Evolutionary conservation across 2,329 filamentous ascomycete species (phyloP), one percentile per base, ranked within the genome.

Genomic region (Botrytis pseudocinerea): DNA sequence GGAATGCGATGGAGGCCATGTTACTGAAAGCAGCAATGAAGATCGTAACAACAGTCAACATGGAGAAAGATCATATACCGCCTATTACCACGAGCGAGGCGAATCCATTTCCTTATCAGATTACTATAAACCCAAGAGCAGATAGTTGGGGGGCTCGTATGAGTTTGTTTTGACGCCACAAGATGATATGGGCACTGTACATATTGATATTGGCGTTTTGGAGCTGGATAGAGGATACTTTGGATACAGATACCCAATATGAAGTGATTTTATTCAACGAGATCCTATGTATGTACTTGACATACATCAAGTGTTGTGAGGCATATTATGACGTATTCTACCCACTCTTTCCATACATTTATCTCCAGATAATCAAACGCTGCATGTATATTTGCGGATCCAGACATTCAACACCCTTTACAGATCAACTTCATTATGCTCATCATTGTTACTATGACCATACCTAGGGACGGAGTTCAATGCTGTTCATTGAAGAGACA

Each of bases 71-170:
- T 80, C 96, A 98, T 82, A 98, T 99, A 77, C 96, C 96, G 1
- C 96, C 95, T 69, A 98, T 98, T 79, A 98, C 94, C 14, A 96
- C 94, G 35, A 94, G 91, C 80, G 93, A 95, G 75, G 86, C 92
- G 65, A 98, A 98, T 82, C 95, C 96, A 0, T 99, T 98, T 80
- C 95, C 95, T 0, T 98, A 97, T 83, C 92, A 95, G 82, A 97
- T 98, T 80, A 88, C 92, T 75, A 90, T 98, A 74, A 96, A 97
- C 80, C 93, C 93, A 73, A 93, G 93, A 79, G 87, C 91, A 74
- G 91, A 92, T 75, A 88, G 91, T 69, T 95, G 94, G 93, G 90
- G 93, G 66, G 89, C 91, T 73, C 87, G 93, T 57, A 94, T 95
- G 83, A 92, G 93, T 40, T 89, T 94, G 60, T 80, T 79, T 72